Base-by-base conservation (phyloP, 805 yeast genomes). In the Ascoidea asiatica region DNA sequence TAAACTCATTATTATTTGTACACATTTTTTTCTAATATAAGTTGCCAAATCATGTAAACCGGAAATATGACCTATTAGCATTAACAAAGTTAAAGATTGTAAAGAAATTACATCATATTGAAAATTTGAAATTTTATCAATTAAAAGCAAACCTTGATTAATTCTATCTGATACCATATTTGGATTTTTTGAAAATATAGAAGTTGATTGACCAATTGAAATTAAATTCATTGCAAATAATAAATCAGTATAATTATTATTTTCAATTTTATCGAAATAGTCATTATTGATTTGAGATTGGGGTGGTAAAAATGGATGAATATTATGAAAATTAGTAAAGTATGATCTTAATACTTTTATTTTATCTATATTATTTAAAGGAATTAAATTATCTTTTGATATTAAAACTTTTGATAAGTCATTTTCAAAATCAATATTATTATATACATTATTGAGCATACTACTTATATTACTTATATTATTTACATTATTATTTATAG, bases 221-320 rank as follows among this genome's bases (percentile, higher is more conserved):
- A 73, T 57, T 2, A 73, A 48, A 47, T 71, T 69, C 75, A 73
- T 70, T 1, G 70, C 64, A 1, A 63, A 56, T 5, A 73, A 38
- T n/a, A 71, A 46, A 46, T 73, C 77, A 36, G 56, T 57, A 21
- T 65, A 65, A 38, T 62, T 48, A 0, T 66, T 65, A 1, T 63
- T 53, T 5, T 39, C 20, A n/a, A n/a, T n/a, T n/a, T n/a, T n/a
- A 13, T 58, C 43, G 5, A 51, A 46, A 7, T 72, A 49, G 48
- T 60, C 72, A 1, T 52, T 48, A 11, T 54, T 40, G 5, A 72
- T 59, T 22, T 69, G 62, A 6, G 52, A 50, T 35, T 56, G 44
- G 3, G 65, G 63, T 0, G 79, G 77, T 45, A 73, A 54, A 23
- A 73, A 58, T 1, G 79, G 79, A 51, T 73, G 78, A 2, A 66